Evolutionary conservation across 805 yeast species (phyloP).

Genomic region (Wickerhamiella musiphila): DNA sequence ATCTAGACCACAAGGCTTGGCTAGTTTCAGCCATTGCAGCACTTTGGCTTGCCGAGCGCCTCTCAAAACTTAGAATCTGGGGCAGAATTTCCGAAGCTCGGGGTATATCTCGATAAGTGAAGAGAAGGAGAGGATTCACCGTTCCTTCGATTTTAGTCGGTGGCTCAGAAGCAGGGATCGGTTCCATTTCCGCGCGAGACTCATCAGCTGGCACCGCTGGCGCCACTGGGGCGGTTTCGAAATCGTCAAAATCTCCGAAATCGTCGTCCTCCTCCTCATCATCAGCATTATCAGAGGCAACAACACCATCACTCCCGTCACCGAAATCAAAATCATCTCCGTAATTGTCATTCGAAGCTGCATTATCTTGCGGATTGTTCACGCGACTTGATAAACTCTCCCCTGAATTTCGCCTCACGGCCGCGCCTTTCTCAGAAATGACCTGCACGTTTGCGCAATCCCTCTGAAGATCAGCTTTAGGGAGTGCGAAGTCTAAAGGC

Average conservation of each 20-base stretch:
- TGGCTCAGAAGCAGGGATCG: background rate
- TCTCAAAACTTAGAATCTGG: background rate
- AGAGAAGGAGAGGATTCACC: background rate
- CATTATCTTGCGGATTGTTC: no score
- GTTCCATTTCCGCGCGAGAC: background rate
- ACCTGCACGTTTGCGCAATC: no score
- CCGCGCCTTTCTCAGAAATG: no score
- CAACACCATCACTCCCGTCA: no score
- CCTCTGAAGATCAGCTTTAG: no score
- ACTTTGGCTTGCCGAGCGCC: no score
- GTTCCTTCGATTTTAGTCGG: background rate
- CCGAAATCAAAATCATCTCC: no score
- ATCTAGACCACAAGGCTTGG: conserved; percentile 26
- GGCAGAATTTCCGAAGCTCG: conserved; percentile 2
- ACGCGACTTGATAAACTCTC: no score
- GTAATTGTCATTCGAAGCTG: background rate
- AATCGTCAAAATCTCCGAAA: conserved; percentile 18
- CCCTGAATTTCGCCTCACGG: no score
- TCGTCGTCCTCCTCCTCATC: conserved; percentile 20
- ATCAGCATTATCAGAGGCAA: background rate
- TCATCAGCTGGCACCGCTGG: background rate
- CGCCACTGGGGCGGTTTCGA: conserved; percentile 8
- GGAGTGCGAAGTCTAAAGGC: no score
- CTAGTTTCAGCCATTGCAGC: conserved; percentile 14
- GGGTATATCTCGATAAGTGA: background rate